Evolutionary conservation across 2,329 filamentous ascomycete genomes (phyloP), one percentile per base, ranked within the genome.

Genomic region (Chalaropsis thielavioides): DNA sequence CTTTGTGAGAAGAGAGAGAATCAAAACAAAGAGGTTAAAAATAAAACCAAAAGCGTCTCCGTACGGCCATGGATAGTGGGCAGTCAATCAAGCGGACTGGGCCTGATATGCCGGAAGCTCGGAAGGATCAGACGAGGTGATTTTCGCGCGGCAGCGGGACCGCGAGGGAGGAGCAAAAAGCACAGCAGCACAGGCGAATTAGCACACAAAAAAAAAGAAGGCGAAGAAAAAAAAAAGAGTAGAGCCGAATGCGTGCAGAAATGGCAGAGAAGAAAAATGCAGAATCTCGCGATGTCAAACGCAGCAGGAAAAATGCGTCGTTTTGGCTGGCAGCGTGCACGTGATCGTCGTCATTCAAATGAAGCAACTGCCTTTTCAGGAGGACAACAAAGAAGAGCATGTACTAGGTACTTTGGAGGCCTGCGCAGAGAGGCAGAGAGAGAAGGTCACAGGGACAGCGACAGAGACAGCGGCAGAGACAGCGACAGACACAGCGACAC

Each of bases 81-180:
- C 54, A 60, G 24, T n/a, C 44, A 22, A 56, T 38, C 44, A 40
- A 41, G 35, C 46, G 22, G 49, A 35, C 17, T 24, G 15, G 13
- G 19, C 11, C 41, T 17, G n/a, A 24, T 60, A 49, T 38, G 41
- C 64, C 51, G 64, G 60, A 66, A 62, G 60, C 60, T 63, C 49
- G 64, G 64, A 40, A 63, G 64, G 64, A 60, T 63, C 61, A 38
- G 40, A 44, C 41, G 44, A 44, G n/a, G 35, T 38, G 46, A 27
- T 51, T 61, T 56, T 64, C 6, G 44, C 35, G 61, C 27, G 31
- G 24, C 13, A 35, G 46, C 17, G 17, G 19, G 41, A 15, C 10
- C 10, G 59, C n/a, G 6, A 17, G 44, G 17, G 22, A 61, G 35
- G 3, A 27, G 59, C 13, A 27, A 17, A 13, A 13, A 27, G 31